Evolutionary conservation across 345 rosid species (phyloP).

Genomic region (Dimocarpus longan): DNA sequence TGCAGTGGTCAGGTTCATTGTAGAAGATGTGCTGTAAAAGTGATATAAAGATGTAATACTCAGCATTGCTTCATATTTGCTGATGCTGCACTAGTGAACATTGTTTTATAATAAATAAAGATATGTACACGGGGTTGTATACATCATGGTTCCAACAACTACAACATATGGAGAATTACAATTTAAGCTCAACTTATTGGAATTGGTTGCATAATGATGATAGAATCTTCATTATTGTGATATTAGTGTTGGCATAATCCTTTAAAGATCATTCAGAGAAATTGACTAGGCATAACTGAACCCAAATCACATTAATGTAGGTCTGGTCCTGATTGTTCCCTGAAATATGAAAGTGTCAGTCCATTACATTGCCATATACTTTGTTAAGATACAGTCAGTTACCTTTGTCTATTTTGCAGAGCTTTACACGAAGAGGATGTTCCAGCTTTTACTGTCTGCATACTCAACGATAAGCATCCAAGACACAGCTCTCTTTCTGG

Average conservation of each 20-base stretch:
- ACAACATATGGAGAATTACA: background rate
- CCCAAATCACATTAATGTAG: background rate
- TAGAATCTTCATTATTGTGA: no score
- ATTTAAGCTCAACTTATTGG: background rate
- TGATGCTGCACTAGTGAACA: background rate
- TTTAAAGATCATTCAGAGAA: background rate
- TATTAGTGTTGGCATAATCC: background rate
- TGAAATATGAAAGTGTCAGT: background rate
- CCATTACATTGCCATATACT: slow-evolving; percentile 8
- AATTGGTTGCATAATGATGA: background rate
- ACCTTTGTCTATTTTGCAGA: slow-evolving; percentile 45
- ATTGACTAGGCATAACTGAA: background rate
- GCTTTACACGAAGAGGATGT: slow-evolving; percentile 76
- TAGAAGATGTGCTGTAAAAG: background rate
- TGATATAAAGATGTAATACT: background rate
- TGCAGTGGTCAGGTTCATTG: background rate
- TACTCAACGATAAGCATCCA: slow-evolving; percentile 75
- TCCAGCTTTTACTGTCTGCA: slow-evolving; percentile 75
- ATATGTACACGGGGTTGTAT: background rate
- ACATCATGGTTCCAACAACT: background rate
- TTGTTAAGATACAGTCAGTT: background rate
- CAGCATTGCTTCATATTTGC: background rate
- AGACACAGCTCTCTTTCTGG: slow-evolving; percentile 79
- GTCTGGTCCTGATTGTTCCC: background rate
- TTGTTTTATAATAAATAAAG: no score